These are phyloP conservation scores for Dactylellina leptospora DNA, from an alignment of 2,329 filamentous ascomycete species.

Conservation along the genomic window DNA sequence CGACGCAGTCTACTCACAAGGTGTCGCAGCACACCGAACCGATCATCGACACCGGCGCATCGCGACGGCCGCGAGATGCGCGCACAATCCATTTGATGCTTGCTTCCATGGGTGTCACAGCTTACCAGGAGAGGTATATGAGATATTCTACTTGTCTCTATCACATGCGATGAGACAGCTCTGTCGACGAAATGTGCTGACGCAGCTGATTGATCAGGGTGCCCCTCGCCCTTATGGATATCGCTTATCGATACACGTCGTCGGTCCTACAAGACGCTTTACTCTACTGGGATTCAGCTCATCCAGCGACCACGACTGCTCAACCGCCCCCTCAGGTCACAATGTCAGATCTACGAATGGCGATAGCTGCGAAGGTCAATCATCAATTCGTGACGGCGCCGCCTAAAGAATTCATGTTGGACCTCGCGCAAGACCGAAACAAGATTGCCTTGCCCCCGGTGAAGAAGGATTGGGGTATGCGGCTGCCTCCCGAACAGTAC, in stretches of 20 bases:
- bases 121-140: slow-evolving; percentile 77
- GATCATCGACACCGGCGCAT: slow-evolving; percentile 58
- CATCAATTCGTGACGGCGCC: slow-evolving; percentile 69
- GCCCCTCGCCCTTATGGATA: slow-evolving; percentile 82
- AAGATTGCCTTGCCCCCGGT: slow-evolving; percentile 72
- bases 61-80: slow-evolving; percentile 75
- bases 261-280: slow-evolving; percentile 66
- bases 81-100: slow-evolving; percentile 82
- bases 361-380: slow-evolving; percentile 69
- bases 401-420: slow-evolving; percentile 78
- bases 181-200: not conserved
- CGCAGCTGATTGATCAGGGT: slow-evolving; percentile 62
- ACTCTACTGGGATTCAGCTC: slow-evolving; percentile 63
- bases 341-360: slow-evolving; percentile 68
- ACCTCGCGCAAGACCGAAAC: slow-evolving; percentile 77
- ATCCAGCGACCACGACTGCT: slow-evolving; percentile 59
- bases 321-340: slow-evolving; percentile 65
- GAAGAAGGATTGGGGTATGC: slow-evolving; percentile 73
- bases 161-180: not conserved
- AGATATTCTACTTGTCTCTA: not conserved
- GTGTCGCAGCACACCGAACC: slow-evolving; percentile 44
- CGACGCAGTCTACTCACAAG: slow-evolving; percentile 40
- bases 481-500: slow-evolving; percentile 74
- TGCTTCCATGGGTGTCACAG: slow-evolving; percentile 77
- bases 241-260: slow-evolving; percentile 76